Evolutionary conservation across 2,329 filamentous ascomycete genomes (phyloP).

Genomic region (Epichloe sibirici): DNA sequence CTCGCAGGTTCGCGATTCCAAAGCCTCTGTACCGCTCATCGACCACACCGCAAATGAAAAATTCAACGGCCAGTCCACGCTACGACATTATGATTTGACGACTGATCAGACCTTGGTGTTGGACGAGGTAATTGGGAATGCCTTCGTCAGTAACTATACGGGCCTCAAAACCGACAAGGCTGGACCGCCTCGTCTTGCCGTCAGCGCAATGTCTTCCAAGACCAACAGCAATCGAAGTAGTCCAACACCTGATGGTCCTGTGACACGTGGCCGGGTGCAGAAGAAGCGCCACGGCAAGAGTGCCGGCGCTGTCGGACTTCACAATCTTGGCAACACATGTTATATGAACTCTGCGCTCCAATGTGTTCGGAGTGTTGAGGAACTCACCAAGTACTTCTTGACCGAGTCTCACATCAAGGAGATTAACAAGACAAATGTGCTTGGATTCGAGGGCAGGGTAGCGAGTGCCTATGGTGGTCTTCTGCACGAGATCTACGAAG

Average conservation of each 20-base stretch:
- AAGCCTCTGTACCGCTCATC: slow-evolving; percentile 13
- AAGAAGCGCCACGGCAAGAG: slow-evolving; percentile 58
- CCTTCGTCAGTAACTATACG: slow-evolving; percentile 42
- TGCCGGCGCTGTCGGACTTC: slow-evolving; percentile 68
- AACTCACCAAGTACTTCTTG: slow-evolving; percentile 86
- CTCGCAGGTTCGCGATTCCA: slow-evolving; percentile 17
- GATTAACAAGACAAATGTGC: slow-evolving; percentile 72
- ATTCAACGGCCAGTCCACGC: slow-evolving; percentile 60
- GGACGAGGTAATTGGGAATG: slow-evolving; percentile 60
- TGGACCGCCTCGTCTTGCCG: slow-evolving; percentile 20
- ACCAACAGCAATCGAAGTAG: slow-evolving; percentile 54
- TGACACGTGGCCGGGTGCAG: slow-evolving; percentile 61
- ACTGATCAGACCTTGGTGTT: slow-evolving; percentile 68
- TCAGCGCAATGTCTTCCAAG: slow-evolving; percentile 16
- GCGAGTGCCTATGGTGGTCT: slow-evolving; percentile 73
- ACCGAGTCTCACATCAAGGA: slow-evolving; percentile 62
- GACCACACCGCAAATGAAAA: slow-evolving; percentile 65
- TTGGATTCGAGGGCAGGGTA: slow-evolving; percentile 76
- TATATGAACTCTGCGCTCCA: slow-evolving; percentile 99
- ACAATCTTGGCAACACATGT: slow-evolving; percentile 91
- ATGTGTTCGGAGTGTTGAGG: slow-evolving; percentile 85
- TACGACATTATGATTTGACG: slow-evolving; percentile 56
- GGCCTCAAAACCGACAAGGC: slow-evolving; percentile 23
- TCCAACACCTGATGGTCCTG: slow-evolving; percentile 42
- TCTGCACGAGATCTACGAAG: slow-evolving; percentile 65